Evolutionary conservation across 495 filamentous ascomycete species (phyloP).

Genomic region (Tetracladium setigerum): DNA sequence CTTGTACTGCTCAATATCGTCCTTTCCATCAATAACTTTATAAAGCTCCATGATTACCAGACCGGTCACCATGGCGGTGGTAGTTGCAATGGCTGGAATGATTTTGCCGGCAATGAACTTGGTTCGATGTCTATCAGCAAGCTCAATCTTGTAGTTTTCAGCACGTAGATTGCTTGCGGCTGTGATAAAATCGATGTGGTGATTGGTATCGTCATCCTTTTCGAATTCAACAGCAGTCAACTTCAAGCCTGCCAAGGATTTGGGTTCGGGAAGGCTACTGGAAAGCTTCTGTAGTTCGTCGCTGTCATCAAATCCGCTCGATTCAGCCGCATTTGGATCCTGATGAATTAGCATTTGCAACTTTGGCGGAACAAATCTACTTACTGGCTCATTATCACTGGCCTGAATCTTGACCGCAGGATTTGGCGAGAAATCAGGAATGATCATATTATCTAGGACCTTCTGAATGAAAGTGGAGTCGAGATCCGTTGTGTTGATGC

Average conservation of each 20-base stretch:
- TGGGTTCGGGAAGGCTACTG: conserved; percentile 63
- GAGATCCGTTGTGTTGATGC: conserved; percentile 72
- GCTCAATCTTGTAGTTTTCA: conserved; percentile 92
- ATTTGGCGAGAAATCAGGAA: conserved; percentile 91
- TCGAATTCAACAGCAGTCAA: conserved; percentile 93
- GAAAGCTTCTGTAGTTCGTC: conserved; percentile 64
- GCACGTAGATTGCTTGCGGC: conserved; percentile 94
- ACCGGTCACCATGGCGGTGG: conserved; percentile 91
- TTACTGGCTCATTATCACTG: conserved; percentile 79
- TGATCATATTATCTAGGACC: conserved; percentile 85
- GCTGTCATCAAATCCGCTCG: conserved; percentile 53
- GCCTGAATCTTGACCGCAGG: conserved; percentile 95
- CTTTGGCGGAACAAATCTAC: conserved; percentile 10
- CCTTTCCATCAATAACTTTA: conserved; percentile 95
- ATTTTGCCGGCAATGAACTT: conserved; percentile 99
- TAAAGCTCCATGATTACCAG: conserved; percentile 88
- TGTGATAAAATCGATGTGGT: conserved; percentile 99
- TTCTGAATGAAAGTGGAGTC: conserved; percentile 62
- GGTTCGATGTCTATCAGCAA: conserved; percentile 90
- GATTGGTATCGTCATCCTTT: conserved; percentile 97
- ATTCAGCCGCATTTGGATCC: conserved; percentile 66
- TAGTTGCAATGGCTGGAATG: conserved; percentile 97
- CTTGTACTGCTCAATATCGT: conserved; percentile 94
- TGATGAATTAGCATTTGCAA: conserved; percentile 14
- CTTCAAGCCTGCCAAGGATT: conserved; percentile 75